Evolutionary conservation across 2,329 filamentous ascomycete genomes (phyloP).

Genomic region (Acrodontium crateriforme): DNA sequence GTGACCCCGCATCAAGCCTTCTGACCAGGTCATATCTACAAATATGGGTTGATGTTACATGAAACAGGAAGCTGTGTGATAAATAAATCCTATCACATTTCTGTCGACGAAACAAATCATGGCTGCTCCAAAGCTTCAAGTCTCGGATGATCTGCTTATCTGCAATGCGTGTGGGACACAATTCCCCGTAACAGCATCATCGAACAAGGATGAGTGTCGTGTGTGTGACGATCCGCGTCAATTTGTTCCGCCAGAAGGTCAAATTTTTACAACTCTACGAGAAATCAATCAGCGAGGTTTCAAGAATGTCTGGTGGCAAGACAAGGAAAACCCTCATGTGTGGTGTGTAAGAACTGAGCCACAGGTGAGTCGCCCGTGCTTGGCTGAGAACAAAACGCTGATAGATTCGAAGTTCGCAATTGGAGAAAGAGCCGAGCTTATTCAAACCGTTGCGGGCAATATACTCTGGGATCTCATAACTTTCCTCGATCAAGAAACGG

Average conservation of each 20-base stretch:
- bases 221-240: constrained; percentile 58
- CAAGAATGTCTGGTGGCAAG: constrained; percentile 41
- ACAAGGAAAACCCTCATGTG: constrained; percentile 30
- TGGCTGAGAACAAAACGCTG: background rate
- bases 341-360: constrained; percentile 31
- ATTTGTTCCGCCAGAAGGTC: constrained; percentile 48
- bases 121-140: too few relatives aligned
- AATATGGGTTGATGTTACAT: too few relatives aligned
- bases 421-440: constrained; percentile 56
- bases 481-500: constrained; percentile 50
- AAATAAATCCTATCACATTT: too few relatives aligned
- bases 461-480: constrained; percentile 67
- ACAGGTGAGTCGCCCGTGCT: constrained; percentile 11
- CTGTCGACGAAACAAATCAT: too few relatives aligned
- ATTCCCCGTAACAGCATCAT: constrained; percentile 38
- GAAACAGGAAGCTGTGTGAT: too few relatives aligned
- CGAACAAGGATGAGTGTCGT: constrained; percentile 41
- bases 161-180: constrained; percentile 58
- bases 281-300: constrained; percentile 22
- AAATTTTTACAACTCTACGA: constrained; percentile 50
- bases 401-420: constrained; percentile 49
- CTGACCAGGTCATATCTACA: too few relatives aligned
- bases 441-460: constrained; percentile 51
- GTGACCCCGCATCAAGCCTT: too few relatives aligned
- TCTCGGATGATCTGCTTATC: constrained; percentile 34